A percentile compares a stretch with the other conserved stretches of the same genome.
Evolutionary conservation across 805 yeast genomes (phyloP).

Genomic region (Ogataea henricii): DNA sequence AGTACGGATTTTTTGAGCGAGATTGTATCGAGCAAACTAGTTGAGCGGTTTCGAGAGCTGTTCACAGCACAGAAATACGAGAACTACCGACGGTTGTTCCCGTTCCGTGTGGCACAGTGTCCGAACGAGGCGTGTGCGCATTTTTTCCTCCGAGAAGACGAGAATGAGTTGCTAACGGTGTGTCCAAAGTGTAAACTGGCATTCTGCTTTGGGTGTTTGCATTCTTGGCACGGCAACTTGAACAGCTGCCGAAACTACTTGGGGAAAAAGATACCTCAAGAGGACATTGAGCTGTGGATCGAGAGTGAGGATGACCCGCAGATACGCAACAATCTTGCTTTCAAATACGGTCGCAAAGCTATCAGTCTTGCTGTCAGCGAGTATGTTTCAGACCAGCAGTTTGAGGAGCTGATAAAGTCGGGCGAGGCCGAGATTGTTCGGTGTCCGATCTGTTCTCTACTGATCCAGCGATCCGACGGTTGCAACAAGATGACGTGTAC

Average conservation of each 20-base stretch:
- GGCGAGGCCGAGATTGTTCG: constrained; percentile 44
- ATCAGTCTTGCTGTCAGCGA: constrained; percentile 46
- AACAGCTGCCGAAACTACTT: constrained; percentile 44
- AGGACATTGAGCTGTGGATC: constrained; percentile 39
- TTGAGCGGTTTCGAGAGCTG: constrained; percentile 42
- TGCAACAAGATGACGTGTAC: constrained; percentile 65
- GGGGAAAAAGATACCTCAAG: constrained; percentile 38
- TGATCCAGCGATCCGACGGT: constrained; percentile 58
- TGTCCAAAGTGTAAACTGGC: constrained; percentile 54
- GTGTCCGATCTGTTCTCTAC: constrained; percentile 55
- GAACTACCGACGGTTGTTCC: constrained; percentile 45
- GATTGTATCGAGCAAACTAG: constrained; percentile 19
- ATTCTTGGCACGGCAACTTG: constrained; percentile 61
- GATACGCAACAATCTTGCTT: constrained; percentile 28
- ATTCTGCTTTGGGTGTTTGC: constrained; percentile 57
- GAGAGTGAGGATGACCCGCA: constrained; percentile 38
- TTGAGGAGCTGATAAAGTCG: constrained; percentile 45
- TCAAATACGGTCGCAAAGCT: constrained; percentile 47
- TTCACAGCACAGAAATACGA: constrained; percentile 43
- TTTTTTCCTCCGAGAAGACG: constrained; percentile 49
- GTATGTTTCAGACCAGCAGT: constrained; percentile 47
- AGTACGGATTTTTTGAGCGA: constrained; percentile 35
- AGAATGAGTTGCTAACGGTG: constrained; percentile 47
- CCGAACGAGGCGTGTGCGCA: constrained; percentile 47
- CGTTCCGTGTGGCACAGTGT: constrained; percentile 51